Percentiles rank a stretch among this genome's conserved stretches.
These are phyloP conservation scores for Brassica nigra DNA, from an alignment of 345 rosid genomes.

Conservation along the genomic window DNA sequence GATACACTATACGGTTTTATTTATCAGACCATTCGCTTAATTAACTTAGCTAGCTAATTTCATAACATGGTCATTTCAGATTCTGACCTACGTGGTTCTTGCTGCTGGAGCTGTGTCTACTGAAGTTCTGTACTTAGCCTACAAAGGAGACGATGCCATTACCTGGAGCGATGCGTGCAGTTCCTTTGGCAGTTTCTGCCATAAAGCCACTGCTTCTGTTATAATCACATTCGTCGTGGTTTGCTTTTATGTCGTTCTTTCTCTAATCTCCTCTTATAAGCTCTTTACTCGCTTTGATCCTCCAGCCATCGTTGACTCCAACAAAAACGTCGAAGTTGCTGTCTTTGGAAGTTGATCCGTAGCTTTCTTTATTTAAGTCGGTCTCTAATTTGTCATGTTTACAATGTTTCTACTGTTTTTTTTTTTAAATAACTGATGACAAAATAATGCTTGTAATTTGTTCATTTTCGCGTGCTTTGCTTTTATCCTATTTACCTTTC, in stretches of 20 bases:
- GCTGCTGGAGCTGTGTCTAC: constrained; percentile 70
- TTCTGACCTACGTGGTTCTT: constrained; percentile 66
- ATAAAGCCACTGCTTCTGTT: constrained; percentile 66
- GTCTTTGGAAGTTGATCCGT: constrained; percentile 41
- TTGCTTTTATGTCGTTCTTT: constrained; percentile 53
- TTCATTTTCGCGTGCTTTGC: neutral
- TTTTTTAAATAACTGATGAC: constrained; percentile 1
- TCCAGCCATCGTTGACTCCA: constrained; percentile 49
- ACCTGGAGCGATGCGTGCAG: constrained; percentile 82
- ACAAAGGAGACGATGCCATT: constrained; percentile 64
- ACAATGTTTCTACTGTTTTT: neutral
- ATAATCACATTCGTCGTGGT: constrained; percentile 58
- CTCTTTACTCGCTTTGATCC: constrained; percentile 76
- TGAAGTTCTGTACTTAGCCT: constrained; percentile 73
- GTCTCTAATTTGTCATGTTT: constrained; percentile 4
- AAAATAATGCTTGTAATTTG: constrained; percentile 1
- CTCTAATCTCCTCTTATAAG: constrained; percentile 75
- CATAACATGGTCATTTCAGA: constrained; percentile 35
- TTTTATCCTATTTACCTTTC: neutral
- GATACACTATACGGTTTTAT: neutral
- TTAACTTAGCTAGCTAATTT: neutral
- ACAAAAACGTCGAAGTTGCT: constrained; percentile 50
- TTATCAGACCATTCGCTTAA: neutral
- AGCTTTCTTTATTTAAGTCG: neutral
- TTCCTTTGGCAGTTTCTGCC: constrained; percentile 65